Conservation (phyloP, 2,329 filamentous ascomycete species). For the Sporothrix luriei region DNA sequence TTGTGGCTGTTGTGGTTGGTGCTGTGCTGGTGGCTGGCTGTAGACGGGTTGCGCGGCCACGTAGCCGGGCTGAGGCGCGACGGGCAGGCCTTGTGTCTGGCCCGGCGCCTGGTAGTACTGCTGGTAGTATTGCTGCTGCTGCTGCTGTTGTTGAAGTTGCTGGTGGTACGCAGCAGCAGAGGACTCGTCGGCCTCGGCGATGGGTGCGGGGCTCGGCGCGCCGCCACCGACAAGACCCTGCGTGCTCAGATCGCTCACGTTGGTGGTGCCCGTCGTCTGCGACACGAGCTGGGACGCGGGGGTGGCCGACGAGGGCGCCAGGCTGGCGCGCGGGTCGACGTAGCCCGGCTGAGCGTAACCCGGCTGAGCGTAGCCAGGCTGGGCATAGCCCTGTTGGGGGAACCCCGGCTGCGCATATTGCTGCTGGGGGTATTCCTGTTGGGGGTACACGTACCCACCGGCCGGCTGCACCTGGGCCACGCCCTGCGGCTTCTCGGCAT, state of each 20-base stretch:
- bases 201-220: conserved; percentile 31
- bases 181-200: conserved; percentile 36
- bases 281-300: conserved; percentile 29
- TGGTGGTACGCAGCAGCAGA: conserved; percentile 13
- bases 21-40: conserved; percentile 25
- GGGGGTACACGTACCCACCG: not conserved
- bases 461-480: conserved; percentile 19
- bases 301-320: conserved; percentile 3
- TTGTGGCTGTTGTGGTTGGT: conserved; percentile 11
- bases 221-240: conserved; percentile 24
- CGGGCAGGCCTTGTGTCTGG: not conserved
- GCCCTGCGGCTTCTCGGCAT: conserved; percentile 4
- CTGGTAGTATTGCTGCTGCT: conserved; percentile 14
- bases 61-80: not conserved
- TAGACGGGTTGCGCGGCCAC: conserved; percentile 20
- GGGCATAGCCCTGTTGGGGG: not conserved
- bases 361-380: not conserved
- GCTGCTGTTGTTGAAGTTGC: conserved; percentile 15
- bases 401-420: not conserved
- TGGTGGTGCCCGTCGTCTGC: conserved; percentile 35
- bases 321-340: conserved; percentile 26
- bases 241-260: conserved; percentile 36
- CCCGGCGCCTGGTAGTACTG: conserved; percentile 15
- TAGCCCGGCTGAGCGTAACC: not conserved
- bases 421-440: not conserved